Evolutionary conservation across 805 yeast genomes (phyloP), one percentile per base, ranked within the genome.

Genomic region (Candida suzukii): DNA sequence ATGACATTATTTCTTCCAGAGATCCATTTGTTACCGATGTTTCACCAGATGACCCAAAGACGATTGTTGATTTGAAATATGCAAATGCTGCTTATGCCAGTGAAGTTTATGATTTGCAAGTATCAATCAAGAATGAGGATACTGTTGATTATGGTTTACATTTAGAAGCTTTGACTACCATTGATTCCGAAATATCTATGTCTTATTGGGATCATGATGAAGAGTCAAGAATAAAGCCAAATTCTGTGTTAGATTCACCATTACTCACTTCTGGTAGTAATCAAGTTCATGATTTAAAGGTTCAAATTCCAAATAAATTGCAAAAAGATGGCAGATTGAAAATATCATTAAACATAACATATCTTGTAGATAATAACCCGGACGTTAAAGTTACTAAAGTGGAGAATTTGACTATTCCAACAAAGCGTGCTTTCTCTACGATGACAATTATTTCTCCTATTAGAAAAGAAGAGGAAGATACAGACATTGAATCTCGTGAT

Each of bases 11-110:
- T 12, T 2, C 26, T 14, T 10, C n/a, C 6, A 16, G 14, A 12
- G 27, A 29, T 19, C 39, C 39, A n/a, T 11, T n/a, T 14, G 19
- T n/a, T 3, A 20, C n/a, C 5, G 61, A 61, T 29, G 56, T 67
- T 3, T 49, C 66, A 8, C 74, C 76, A 14, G 60, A 67, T 38
- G 50, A 60, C 3, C 76, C 76, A 6, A 50, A 60, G 3, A 54
- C 64, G 0, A 53, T 48, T 17, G 50, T 64, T 4, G 35, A 36
- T 0, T 40, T 66, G 7, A 48, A 46, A 1, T 46, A 54, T 18
- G 39, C 55, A 0, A 57, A 60, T 7, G 42, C 44, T 34, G 64
- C 59, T 1, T 55, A 56, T 35, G 49, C 52, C 25, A 68, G 69
- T 11, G 68, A 68, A 41, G 45, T 37, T 0, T 47, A 60, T 19